phyloP scores from a whole-genome alignment of 139 green algal genomes.

The Micromonas commoda region DNA sequence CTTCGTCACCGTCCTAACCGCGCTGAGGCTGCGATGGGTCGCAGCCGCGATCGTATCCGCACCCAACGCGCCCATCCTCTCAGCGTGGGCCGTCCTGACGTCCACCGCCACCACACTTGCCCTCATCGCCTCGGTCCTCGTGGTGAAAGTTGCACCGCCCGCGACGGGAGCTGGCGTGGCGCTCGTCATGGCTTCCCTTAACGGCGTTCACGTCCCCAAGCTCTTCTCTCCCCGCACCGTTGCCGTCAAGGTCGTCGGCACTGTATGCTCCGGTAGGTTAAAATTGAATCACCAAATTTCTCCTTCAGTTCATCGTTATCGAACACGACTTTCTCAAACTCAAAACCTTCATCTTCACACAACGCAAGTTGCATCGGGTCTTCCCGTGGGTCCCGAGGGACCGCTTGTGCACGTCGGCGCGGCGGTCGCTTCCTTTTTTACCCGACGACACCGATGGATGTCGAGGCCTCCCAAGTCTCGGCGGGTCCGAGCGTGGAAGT shows the following conservation, averaged over 20 bases:
- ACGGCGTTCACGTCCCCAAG: conserved; percentile 8
- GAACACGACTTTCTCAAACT: too few relatives aligned
- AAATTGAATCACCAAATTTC: too few relatives aligned
- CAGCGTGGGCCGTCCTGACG: not conserved
- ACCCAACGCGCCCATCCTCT: too few relatives aligned
- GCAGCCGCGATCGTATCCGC: not conserved
- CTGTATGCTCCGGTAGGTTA: too few relatives aligned
- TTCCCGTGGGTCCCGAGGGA: conserved; percentile 66
- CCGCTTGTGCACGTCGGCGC: conserved; percentile 87
- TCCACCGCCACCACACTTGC: not conserved
- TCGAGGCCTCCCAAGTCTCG: not conserved
- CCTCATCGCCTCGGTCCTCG: not conserved
- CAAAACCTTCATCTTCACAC: too few relatives aligned
- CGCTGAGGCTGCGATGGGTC: not conserved
- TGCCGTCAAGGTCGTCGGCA: conserved; percentile 13
- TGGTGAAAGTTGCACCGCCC: not conserved
- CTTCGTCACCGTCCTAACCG: not conserved
- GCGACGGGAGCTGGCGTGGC: conserved; percentile 12
- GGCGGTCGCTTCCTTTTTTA: conserved; percentile 52
- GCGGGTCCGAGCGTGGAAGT: not conserved
- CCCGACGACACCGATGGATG: not conserved
- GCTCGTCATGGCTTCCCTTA: conserved; percentile 2
- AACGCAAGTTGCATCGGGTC: not conserved
- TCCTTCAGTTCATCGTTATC: too few relatives aligned
- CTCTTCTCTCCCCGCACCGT: not conserved